Evolutionary conservation across 371 early-diverging fungal species (phyloP).

Genomic region (Mucor piriformis): DNA sequence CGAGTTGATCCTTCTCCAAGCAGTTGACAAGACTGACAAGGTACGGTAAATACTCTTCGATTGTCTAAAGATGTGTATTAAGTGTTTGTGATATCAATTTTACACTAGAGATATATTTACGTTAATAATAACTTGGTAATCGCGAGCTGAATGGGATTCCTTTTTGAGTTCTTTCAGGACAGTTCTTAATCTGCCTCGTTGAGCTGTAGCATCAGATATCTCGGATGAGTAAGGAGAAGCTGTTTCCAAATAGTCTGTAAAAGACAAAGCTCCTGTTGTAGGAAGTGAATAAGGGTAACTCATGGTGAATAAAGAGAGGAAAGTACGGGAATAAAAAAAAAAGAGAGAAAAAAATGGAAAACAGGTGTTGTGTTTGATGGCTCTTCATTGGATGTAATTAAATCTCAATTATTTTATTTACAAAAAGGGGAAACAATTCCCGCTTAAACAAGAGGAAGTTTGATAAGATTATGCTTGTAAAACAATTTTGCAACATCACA

Average conservation of each 20-base stretch:
- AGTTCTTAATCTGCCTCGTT: constrained; percentile 58
- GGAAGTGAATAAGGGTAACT: constrained; percentile 65
- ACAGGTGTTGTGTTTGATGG: too few species aligned
- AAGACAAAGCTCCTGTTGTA: constrained; percentile 64
- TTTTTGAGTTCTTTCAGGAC: constrained; percentile 61
- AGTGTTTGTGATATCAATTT: too few species aligned
- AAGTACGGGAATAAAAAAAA: not conserved
- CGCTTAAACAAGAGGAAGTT: constrained; percentile 6
- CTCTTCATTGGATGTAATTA: too few species aligned
- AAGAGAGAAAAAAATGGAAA: constrained; percentile 1
- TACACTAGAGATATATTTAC: constrained; percentile 17
- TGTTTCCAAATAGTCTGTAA: constrained; percentile 55
- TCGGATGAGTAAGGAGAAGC: constrained; percentile 48
- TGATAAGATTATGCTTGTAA: constrained; percentile 28
- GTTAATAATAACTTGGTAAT: constrained; percentile 54
- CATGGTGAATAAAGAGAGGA: constrained; percentile 29
- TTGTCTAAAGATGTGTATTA: too few species aligned
- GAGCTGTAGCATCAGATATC: constrained; percentile 67
- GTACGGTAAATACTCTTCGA: constrained; percentile 68
- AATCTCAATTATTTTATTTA: not conserved
- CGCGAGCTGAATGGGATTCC: constrained; percentile 52
- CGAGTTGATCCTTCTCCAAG: constrained; percentile 52
- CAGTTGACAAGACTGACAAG: constrained; percentile 57
- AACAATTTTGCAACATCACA: constrained; percentile 54
- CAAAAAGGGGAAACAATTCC: not conserved